Evolutionary conservation across 2,329 filamentous ascomycete species (phyloP).

Genomic region (Exserohilum rostratum): DNA sequence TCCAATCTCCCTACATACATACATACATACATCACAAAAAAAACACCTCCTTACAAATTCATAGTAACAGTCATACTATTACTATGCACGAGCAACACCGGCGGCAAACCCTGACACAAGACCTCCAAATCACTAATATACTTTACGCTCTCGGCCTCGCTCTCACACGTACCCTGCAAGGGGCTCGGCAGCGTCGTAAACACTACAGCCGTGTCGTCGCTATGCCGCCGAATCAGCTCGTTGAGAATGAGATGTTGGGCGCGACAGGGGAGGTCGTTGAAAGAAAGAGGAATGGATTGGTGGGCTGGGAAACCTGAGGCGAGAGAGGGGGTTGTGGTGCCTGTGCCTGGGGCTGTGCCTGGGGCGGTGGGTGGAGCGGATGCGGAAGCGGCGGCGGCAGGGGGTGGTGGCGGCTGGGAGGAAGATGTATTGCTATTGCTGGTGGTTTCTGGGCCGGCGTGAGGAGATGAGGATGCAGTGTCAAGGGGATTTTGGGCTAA

Average conservation of each 20-base stretch:
- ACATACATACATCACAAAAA: neutral
- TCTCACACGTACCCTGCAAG: slow-evolving; percentile 73
- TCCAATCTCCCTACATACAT: too few species aligned
- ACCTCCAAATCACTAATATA: slow-evolving; percentile 82
- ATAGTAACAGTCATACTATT: slow-evolving; percentile 91
- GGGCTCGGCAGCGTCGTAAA: slow-evolving; percentile 86
- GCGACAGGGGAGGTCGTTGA: slow-evolving; percentile 84
- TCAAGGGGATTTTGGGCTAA: slow-evolving; percentile 29
- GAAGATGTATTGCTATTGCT: neutral
- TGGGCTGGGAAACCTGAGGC: slow-evolving; percentile 60
- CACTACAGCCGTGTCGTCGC: slow-evolving; percentile 69
- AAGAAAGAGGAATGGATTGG: slow-evolving; percentile 72
- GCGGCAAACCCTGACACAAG: slow-evolving; percentile 76
- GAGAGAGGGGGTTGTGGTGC: slow-evolving; percentile 7
- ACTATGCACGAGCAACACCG: slow-evolving; percentile 78
- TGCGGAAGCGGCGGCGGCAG: neutral
- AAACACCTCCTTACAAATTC: slow-evolving; percentile 59
- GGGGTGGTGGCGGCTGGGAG: neutral
- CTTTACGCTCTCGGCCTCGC: slow-evolving; percentile 71
- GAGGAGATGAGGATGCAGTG: slow-evolving; percentile 5
- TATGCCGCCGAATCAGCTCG: slow-evolving; percentile 69
- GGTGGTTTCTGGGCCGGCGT: neutral
- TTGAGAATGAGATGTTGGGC: slow-evolving; percentile 88
- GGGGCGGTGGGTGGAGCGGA: slow-evolving; percentile 3
- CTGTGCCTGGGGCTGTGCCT: slow-evolving; percentile 1